These are phyloP conservation scores for Podaxis sp. DNA, from an alignment of 768 basidiomycete genomes.

Conservation along the genomic window DNA sequence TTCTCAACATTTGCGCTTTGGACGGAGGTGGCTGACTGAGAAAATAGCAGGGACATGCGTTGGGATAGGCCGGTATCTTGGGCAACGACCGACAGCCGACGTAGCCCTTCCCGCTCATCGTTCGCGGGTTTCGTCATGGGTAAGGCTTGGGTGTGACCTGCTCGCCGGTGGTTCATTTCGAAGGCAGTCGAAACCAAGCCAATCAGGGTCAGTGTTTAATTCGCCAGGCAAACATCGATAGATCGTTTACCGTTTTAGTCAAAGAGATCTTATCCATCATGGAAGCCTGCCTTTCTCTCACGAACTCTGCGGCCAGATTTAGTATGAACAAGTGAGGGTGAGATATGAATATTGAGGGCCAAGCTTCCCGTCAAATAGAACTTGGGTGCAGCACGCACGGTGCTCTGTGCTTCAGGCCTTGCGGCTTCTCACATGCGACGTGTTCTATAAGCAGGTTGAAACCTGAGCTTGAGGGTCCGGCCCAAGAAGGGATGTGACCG, in stretches of 20 bases:
- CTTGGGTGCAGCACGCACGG: not conserved
- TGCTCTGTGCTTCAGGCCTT: not conserved
- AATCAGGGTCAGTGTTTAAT: constrained; percentile 7
- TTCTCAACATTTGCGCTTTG: not conserved
- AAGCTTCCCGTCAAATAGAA: constrained; percentile 8
- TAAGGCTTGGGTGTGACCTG: constrained; percentile 13
- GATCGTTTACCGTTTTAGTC: constrained; percentile 6
- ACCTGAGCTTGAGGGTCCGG: not conserved
- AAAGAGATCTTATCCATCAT: constrained; percentile 13
- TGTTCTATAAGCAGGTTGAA: not conserved
- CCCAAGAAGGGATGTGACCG: not conserved
- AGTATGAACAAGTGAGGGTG: not conserved
- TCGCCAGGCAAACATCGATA: not conserved
- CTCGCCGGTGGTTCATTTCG: constrained; percentile 15
- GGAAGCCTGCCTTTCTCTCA: constrained; percentile 5
- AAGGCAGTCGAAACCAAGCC: constrained; percentile 10
- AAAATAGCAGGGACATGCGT: not conserved
- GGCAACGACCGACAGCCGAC: not conserved
- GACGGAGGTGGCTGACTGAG: not conserved
- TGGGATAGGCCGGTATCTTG: constrained; percentile 1
- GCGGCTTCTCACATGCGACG: not conserved
- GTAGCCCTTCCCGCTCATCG: not conserved
- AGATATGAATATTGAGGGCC: constrained; percentile 5
- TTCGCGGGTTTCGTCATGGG: constrained; percentile 8
- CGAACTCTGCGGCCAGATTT: constrained; percentile 11